Percentiles rank a stretch among this genome's conserved stretches.
These are phyloP conservation scores for Pseudogymnoascus sp. DNA, from an alignment of 2,329 filamentous ascomycete species.

Conservation along the genomic window DNA sequence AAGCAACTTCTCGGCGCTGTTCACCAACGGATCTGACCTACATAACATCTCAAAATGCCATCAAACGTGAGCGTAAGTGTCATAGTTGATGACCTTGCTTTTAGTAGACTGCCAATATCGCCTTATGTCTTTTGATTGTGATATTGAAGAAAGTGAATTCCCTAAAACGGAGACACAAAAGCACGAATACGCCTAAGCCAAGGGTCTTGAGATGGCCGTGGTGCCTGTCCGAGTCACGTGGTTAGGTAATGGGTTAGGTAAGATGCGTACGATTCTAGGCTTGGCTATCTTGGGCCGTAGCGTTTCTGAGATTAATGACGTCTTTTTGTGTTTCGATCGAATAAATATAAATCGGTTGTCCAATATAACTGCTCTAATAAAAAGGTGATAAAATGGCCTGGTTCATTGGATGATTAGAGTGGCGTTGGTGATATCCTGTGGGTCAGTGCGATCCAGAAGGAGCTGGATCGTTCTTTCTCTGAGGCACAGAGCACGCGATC, in stretches of 20 bases:
- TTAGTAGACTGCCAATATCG: neutral
- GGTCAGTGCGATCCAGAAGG: neutral
- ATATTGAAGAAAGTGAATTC: neutral
- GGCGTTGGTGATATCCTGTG: neutral
- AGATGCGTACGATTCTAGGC: neutral
- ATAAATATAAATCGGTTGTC: slow-evolving; percentile 2
- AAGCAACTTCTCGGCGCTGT: neutral
- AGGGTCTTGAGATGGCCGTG: neutral
- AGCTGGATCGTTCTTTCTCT: neutral
- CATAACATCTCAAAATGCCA: neutral
- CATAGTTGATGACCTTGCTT: neutral
- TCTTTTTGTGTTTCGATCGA: neutral
- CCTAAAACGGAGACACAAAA: neutral
- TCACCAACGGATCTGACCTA: neutral
- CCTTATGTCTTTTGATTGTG: neutral
- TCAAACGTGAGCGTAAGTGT: neutral
- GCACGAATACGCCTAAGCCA: neutral
- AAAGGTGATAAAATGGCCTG: neutral
- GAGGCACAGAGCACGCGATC: neutral
- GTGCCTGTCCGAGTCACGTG: neutral
- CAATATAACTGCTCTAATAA: slow-evolving; percentile 9
- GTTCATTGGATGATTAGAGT: neutral
- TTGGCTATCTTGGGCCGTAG: slow-evolving; percentile 2
- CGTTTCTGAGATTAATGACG: slow-evolving; percentile 9
- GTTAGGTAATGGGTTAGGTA: slow-evolving; percentile 9